Conservation (phyloP, 768 basidiomycete species). For the Tulasnella sp. region DNA sequence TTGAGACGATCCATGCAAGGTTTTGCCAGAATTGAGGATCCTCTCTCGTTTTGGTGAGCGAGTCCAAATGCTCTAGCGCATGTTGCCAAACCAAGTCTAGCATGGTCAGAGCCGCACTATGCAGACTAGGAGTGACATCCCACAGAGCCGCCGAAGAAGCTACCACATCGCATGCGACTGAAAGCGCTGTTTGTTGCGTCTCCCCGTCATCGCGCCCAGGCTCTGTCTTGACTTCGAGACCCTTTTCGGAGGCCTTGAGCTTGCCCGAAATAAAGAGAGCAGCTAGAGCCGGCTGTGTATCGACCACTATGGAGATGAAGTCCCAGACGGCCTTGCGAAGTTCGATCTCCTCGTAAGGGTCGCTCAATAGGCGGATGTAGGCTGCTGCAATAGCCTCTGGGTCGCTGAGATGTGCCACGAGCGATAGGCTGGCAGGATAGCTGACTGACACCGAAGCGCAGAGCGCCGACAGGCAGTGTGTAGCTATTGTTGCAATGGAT, state of each 20-base stretch:
- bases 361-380: slow-evolving; percentile 67
- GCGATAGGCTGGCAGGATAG: slow-evolving; percentile 62
- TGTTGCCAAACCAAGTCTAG: slow-evolving; percentile 77
- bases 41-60: slow-evolving; percentile 54
- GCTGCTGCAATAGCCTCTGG: slow-evolving; percentile 66
- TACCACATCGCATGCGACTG: slow-evolving; percentile 63
- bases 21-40: slow-evolving; percentile 66
- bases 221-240: neutral
- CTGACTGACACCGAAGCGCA: slow-evolving; percentile 60
- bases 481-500: slow-evolving; percentile 61
- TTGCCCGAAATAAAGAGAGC: slow-evolving; percentile 73
- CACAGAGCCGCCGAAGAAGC: slow-evolving; percentile 69
- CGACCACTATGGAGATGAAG: slow-evolving; percentile 74
- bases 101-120: slow-evolving; percentile 72
- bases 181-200: slow-evolving; percentile 56
- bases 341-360: slow-evolving; percentile 72
- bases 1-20: slow-evolving; percentile 58
- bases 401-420: slow-evolving; percentile 73
- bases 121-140: slow-evolving; percentile 70
- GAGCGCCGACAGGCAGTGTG: slow-evolving; percentile 62
- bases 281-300: slow-evolving; percentile 82
- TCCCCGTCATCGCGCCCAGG: slow-evolving; percentile 20
- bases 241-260: slow-evolving; percentile 45
- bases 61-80: slow-evolving; percentile 62
- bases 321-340: slow-evolving; percentile 78